Percentiles rank a stretch among this genome's conserved stretches.
phyloP scores from a whole-genome alignment of 2,329 filamentous ascomycete genomes.

The Cladophialophora chaetospira region DNA sequence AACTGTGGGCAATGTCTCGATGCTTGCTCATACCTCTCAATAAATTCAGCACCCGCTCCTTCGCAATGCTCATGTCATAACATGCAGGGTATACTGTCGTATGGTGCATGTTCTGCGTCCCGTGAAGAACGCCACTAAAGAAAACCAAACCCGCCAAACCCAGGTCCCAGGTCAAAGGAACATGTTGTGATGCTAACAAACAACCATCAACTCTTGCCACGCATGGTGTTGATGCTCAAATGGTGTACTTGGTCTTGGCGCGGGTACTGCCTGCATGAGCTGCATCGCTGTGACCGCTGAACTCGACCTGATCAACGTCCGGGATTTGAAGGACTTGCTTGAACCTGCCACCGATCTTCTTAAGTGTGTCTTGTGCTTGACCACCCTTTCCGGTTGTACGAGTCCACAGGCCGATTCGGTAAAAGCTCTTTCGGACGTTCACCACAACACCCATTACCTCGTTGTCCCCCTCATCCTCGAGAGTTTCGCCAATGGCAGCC shows the following conservation, averaged over 20 bases:
- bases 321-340: conserved; percentile 87
- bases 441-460: conserved; percentile 98
- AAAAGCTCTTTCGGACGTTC: conserved; percentile 98
- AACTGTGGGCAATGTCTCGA: conserved; percentile 2
- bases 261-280: conserved; percentile 91
- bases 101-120: conserved; percentile 8
- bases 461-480: conserved; percentile 88
- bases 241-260: conserved; percentile 90
- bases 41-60: conserved; percentile 11
- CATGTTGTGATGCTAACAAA: conserved; percentile 4
- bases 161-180: conserved; percentile 10
- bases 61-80: conserved; percentile 25
- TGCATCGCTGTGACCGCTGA: conserved; percentile 93
- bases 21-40: conserved; percentile 16
- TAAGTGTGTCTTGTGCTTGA: conserved; percentile 81
- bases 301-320: conserved; percentile 78
- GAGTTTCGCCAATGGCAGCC: conserved; percentile 92
- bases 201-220: background rate
- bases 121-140: conserved; percentile 19
- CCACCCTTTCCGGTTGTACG: conserved; percentile 80
- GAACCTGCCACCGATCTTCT: conserved; percentile 84
- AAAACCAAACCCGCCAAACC: too few species aligned
- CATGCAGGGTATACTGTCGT: conserved; percentile 25
- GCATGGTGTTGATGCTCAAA: too few species aligned
- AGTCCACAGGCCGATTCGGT: conserved; percentile 96